Percentiles rank a stretch among this genome's conserved stretches.
Evolutionary conservation across 306 rosid genomes (phyloP).

Genomic region (Fagus sylvatica): DNA sequence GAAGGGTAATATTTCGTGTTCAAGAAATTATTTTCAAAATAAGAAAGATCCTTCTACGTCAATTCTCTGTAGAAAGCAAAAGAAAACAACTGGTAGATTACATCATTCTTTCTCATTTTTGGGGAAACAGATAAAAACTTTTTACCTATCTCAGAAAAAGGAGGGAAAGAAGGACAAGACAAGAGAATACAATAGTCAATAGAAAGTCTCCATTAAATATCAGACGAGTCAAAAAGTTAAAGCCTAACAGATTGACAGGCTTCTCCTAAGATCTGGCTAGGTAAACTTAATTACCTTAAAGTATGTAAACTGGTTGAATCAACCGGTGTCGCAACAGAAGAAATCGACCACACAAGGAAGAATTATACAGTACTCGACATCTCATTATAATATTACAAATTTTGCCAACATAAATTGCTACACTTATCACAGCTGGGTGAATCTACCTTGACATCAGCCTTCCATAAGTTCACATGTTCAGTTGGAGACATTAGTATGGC

Average conservation of each 20-base stretch:
- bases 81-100: neutral
- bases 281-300: neutral
- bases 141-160: neutral
- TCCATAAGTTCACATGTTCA: slow-evolving; percentile 75
- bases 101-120: slow-evolving; percentile 1
- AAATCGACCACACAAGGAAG: neutral
- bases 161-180: neutral
- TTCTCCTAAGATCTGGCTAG: neutral
- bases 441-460: slow-evolving; percentile 76
- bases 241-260: neutral
- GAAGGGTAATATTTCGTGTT: slow-evolving; percentile 1
- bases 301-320: neutral
- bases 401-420: slow-evolving; percentile 3
- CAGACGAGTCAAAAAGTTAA: neutral
- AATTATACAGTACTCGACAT: neutral
- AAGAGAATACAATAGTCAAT: too few species aligned
- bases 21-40: slow-evolving; percentile 3
- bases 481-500: slow-evolving; percentile 76
- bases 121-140: neutral
- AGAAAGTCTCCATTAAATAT: too few species aligned
- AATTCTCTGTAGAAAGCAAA: neutral
- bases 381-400: neutral
- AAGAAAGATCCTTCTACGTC: neutral
- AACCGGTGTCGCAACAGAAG: neutral
- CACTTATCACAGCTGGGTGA: neutral